Base-by-base conservation (phyloP, 179 eudicot genomes). In the Beta macrorhiza region DNA sequence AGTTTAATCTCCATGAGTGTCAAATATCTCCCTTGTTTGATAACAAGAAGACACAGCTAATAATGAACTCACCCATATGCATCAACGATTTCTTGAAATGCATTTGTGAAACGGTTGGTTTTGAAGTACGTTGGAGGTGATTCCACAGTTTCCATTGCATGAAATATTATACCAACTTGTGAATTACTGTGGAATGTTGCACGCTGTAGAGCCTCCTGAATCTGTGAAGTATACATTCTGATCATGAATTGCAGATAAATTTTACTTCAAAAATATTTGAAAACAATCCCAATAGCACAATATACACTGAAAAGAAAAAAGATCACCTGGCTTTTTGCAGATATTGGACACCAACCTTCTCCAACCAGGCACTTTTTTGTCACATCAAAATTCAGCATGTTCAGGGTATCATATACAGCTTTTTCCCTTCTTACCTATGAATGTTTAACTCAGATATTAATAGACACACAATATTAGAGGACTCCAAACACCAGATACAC, bases 331-430 rank as follows among this genome's bases (percentile, higher is more conserved):
- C 87, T 7, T 87, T 91, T 94, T 76, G 98, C 97, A 79, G 92
- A 91, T 82, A 92, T 72, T 72, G 99, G 98, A 85, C 98, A 93
- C 99, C 99, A 96, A 77, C 99, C 98, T 85, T 94, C 99, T 70
- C 98, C 99, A 80, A 96, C 98, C 80, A 96, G 96, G 87, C 99
- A 96, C 80, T 96, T 96, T 86, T 96, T 96, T 67, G 99, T 96
- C 71, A 96, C 98, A 80, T 96, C 98, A 86, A 96, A 96, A 81
- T 91, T 96, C 82, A 94, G 90, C 99, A 96, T 94, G 87, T 92
- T 94, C 84, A 96, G 79, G 56, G 97, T 92, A 86, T 96, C 99
- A 88, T 91, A 96, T 15, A 92, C 96, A 84, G 97, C 98, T 84
- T 96, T 96, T 88, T 96, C 98, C 89, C 97, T 92, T 87, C 92